Evolutionary conservation across 495 filamentous ascomycete genomes (phyloP).

Genomic region (Jackrogersella minutella): DNA sequence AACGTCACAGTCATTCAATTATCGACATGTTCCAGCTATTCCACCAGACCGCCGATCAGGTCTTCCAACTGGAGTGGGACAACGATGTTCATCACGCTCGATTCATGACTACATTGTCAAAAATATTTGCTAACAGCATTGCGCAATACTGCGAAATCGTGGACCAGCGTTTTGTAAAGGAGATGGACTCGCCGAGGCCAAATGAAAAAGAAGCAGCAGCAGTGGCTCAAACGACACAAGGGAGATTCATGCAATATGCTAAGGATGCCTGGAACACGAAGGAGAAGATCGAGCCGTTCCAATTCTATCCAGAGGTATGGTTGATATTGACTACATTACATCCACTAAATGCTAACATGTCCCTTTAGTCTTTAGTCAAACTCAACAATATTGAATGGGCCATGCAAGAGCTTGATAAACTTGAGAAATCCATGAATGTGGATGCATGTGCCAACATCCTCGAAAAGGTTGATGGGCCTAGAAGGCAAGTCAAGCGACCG

Average conservation of each 20-base stretch:
- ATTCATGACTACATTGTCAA: constrained; percentile 96
- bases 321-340: constrained; percentile 29
- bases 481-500: constrained; percentile 62
- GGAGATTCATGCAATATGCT: constrained; percentile 88
- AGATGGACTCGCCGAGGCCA: constrained; percentile 81
- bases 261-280: constrained; percentile 95
- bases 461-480: constrained; percentile 63
- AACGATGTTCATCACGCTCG: constrained; percentile 92
- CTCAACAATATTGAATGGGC: constrained; percentile 98
- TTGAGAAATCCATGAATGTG: constrained; percentile 91
- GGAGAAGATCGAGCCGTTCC: constrained; percentile 96
- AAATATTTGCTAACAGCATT: constrained; percentile 82
- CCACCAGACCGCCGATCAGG: constrained; percentile 85
- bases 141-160: constrained; percentile 90
- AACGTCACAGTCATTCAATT: constrained; percentile 89
- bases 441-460: constrained; percentile 90
- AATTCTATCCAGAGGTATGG: constrained; percentile 89
- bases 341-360: constrained; percentile 27
- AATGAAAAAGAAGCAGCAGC: constrained; percentile 86
- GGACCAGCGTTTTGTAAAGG: constrained; percentile 83
- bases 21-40: constrained; percentile 95
- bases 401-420: constrained; percentile 84
- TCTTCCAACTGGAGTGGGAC: constrained; percentile 88
- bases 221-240: constrained; percentile 80
- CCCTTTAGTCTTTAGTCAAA: constrained; percentile 85